Conservation (phyloP, 257 asterid species). For the Solanum arcanum region DNA sequence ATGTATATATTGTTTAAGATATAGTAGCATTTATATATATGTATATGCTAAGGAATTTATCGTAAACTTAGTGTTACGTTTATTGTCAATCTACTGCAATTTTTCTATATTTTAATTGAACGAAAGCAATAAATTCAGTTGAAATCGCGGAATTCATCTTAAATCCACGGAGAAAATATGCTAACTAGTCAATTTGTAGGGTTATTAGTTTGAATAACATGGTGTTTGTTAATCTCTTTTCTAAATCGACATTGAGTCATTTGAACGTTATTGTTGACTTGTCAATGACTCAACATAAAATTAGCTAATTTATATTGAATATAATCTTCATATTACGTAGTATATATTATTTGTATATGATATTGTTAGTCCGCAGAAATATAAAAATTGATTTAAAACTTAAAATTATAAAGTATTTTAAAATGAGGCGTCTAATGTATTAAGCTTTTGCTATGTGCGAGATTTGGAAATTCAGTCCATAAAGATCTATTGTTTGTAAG, state of each 20-base stretch:
- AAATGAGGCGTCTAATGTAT: no score
- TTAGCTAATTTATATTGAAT: neutral
- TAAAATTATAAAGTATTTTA: neutral
- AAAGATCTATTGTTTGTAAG: no score
- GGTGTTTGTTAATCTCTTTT: neutral
- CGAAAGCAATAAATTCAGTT: neutral
- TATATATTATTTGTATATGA: neutral
- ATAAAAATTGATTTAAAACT: neutral
- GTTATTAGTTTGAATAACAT: neutral
- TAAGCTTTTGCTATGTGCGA: no score
- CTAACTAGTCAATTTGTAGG: neutral
- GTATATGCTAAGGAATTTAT: neutral
- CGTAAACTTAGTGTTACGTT: neutral
- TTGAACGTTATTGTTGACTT: neutral
- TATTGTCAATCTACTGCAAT: neutral
- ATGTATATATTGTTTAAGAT: neutral
- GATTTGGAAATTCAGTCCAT: rapidly evolving
- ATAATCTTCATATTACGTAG: neutral
- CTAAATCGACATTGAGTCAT: neutral
- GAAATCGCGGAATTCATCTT: neutral
- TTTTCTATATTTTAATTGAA: neutral
- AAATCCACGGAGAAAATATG: neutral
- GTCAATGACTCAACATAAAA: neutral
- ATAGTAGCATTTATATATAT: no score
- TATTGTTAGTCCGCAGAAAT: neutral